These are phyloP conservation scores for Alternaria ventricosa DNA, from an alignment of 2,329 filamentous ascomycete species.

Conservation along the genomic window DNA sequence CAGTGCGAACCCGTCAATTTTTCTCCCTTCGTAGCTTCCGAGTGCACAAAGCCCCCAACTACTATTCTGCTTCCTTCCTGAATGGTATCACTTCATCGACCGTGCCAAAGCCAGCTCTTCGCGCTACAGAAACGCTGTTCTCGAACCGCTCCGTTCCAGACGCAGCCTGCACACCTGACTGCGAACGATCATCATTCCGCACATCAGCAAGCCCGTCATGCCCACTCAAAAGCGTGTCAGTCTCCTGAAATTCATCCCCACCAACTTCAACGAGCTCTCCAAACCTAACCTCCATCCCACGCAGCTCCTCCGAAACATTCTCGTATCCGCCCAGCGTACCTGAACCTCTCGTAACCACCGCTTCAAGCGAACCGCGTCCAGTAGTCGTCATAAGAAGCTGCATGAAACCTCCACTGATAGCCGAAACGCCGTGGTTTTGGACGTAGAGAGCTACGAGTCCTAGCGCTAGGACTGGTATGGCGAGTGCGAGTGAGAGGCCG, in stretches of 20 bases:
- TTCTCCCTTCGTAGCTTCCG: neutral
- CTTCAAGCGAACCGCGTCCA: neutral
- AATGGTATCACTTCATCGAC: neutral
- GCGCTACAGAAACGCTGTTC: neutral
- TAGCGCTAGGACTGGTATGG: neutral
- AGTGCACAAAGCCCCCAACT: neutral
- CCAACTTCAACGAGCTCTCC: neutral
- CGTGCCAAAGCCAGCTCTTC: neutral
- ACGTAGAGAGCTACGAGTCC: neutral
- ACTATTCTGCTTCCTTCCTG: neutral
- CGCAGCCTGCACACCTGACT: neutral
- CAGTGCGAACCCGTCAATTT: neutral
- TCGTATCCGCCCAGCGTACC: neutral
- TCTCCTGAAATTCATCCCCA: neutral
- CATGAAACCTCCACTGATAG: neutral
- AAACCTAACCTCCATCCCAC: neutral
- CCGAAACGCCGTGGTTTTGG: neutral
- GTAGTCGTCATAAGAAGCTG: neutral
- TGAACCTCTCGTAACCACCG: rapidly evolving
- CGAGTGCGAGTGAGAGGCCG: rapidly evolving
- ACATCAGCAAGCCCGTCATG: neutral
- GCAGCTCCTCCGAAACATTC: neutral
- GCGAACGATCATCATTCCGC: neutral
- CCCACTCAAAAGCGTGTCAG: neutral
- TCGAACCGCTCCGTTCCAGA: neutral